Percentiles rank a stretch among this genome's conserved stretches.
Evolutionary conservation across 371 early-diverging fungal genomes (phyloP).

Genomic region (Blyttiomyces sp.): DNA sequence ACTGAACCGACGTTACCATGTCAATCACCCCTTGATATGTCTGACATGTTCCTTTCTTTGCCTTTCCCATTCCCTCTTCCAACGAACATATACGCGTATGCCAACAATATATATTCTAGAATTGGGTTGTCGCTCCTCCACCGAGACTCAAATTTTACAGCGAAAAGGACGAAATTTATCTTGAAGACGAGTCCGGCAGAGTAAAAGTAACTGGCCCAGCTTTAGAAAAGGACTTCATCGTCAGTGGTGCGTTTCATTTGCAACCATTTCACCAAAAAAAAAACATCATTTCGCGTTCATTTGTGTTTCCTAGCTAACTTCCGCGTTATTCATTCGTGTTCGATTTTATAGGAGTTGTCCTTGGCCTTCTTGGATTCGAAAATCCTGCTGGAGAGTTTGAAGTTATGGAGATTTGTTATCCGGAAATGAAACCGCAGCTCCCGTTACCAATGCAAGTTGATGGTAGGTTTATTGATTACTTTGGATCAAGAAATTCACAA

Average conservation of each 20-base stretch:
- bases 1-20: too few relatives aligned
- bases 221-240: conserved; percentile 50
- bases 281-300: too few relatives aligned
- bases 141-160: conserved; percentile 62
- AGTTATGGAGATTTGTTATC: conserved; percentile 75
- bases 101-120: conserved; percentile 38
- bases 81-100: too few relatives aligned
- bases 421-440: conserved; percentile 61
- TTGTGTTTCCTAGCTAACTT: too few relatives aligned
- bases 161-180: conserved; percentile 57
- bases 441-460: conserved; percentile 20
- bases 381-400: conserved; percentile 71
- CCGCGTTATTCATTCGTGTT: too few relatives aligned
- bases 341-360: conserved; percentile 58
- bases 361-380: conserved; percentile 76
- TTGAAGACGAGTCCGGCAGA: conserved; percentile 93
- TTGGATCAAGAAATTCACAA: too few relatives aligned
- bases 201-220: conserved; percentile 58
- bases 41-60: background rate
- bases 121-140: conserved; percentile 62
- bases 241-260: conserved; percentile 54
- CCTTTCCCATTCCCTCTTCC: conserved; percentile 3
- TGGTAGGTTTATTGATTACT: background rate
- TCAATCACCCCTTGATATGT: too few relatives aligned
- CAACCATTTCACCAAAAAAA: background rate